Evolutionary conservation across 352 stramenopile species (phyloP).

Genomic region (Phytophthora pseudosyringae): DNA sequence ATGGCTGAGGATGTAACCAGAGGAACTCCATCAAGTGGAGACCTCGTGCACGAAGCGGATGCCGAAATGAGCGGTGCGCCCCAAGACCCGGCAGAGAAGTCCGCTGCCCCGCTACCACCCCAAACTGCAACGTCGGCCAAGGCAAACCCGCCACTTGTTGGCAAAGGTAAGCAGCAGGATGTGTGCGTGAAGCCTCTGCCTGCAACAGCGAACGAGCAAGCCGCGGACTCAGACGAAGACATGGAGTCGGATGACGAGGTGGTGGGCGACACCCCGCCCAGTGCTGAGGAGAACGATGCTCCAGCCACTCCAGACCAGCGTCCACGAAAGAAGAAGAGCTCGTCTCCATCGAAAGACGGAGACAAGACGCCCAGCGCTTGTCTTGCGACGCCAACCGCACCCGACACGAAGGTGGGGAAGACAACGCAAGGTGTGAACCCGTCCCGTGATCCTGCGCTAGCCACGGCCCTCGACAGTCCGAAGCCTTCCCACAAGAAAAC

Average conservation of each 20-base stretch:
- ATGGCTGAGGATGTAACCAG: background rate
- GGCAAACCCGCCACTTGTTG: background rate
- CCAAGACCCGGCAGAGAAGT: background rate
- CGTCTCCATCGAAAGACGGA: no score
- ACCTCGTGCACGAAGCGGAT: background rate
- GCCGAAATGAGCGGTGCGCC: background rate
- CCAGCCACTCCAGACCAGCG: background rate
- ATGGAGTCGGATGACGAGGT: constrained; percentile 6
- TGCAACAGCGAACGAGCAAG: background rate
- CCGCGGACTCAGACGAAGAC: background rate
- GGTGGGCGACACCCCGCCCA: background rate
- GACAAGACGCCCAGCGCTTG: background rate
- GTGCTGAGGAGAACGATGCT: background rate
- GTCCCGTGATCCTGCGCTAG: background rate
- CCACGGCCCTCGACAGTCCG: background rate
- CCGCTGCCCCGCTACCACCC: no score
- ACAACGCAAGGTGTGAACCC: background rate
- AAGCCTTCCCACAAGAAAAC: background rate
- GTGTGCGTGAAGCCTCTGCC: background rate
- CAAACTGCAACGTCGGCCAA: background rate
- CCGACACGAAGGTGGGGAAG: background rate
- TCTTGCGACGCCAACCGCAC: background rate
- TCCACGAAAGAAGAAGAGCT: background rate
- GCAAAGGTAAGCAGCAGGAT: background rate
- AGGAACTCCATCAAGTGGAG: constrained; percentile 1